Conservation (phyloP, 2,329 filamentous ascomycete species). For the Cladophialophora chaetospira region DNA sequence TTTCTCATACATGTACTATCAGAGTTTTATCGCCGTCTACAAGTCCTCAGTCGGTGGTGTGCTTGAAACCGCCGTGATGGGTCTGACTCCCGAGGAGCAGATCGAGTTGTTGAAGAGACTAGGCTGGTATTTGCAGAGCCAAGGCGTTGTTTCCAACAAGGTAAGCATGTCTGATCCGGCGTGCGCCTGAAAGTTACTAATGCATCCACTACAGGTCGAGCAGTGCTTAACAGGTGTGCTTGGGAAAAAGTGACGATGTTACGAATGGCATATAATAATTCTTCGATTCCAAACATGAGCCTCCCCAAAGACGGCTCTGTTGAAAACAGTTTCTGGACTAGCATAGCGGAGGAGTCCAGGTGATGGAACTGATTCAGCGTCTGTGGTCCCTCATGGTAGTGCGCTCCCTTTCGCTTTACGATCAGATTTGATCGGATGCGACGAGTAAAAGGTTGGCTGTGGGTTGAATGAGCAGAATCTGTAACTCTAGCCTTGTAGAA, state of each 20-base stretch:
- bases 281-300: slow-evolving; percentile 12
- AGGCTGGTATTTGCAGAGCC: slow-evolving; percentile 65
- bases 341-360: slow-evolving; percentile 26
- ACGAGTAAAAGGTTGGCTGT: background rate
- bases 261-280: slow-evolving; percentile 3
- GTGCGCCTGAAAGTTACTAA: slow-evolving; percentile 13
- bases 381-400: too few species aligned
- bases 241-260: slow-evolving; percentile 17
- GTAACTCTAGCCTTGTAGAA: background rate
- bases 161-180: slow-evolving; percentile 40
- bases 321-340: slow-evolving; percentile 14
- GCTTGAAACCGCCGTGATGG: slow-evolving; percentile 87
- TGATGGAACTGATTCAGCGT: background rate
- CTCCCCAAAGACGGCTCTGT: background rate
- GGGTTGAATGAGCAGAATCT: too few species aligned
- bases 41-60: slow-evolving; percentile 82
- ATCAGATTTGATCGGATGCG: background rate
- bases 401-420: too few species aligned
- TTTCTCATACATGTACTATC: slow-evolving; percentile 98
- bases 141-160: slow-evolving; percentile 58
- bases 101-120: slow-evolving; percentile 71
- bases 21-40: slow-evolving; percentile 91
- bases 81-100: slow-evolving; percentile 85
- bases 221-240: slow-evolving; percentile 22
- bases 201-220: slow-evolving; percentile 15